phyloP scores from a whole-genome alignment of 768 basidiomycete genomes.

The Cubamyces lactineus region DNA sequence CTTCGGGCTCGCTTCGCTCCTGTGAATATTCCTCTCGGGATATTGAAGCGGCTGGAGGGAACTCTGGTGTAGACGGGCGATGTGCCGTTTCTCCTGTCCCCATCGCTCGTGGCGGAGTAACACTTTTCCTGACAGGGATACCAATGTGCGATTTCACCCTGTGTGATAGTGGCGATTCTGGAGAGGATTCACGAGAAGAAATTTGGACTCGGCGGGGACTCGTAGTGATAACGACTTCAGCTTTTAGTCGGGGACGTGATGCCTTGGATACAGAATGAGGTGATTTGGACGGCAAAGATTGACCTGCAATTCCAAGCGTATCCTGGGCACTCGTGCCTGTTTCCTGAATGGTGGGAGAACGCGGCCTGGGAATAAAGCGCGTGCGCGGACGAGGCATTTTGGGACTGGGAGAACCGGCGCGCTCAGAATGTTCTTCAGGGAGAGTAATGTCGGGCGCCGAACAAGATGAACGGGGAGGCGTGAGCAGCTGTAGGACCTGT shows the following conservation, averaged over 20 bases:
- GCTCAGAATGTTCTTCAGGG: not conserved
- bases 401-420: slow-evolving; percentile 16
- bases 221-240: slow-evolving; percentile 22
- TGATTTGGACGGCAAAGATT: not conserved
- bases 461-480: slow-evolving; percentile 26
- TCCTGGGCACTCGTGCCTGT: not conserved
- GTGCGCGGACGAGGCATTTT: slow-evolving; percentile 19
- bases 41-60: not conserved
- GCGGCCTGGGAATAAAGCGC: slow-evolving; percentile 6
- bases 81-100: not conserved
- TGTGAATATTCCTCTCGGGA: not conserved
- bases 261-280: not conserved
- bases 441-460: slow-evolving; percentile 13
- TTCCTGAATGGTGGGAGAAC: not conserved
- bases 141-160: too few relatives aligned
- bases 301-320: not conserved
- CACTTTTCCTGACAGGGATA: not conserved
- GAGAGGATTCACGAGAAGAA: not conserved
- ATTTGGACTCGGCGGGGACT: not conserved
- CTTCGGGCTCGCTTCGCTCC: not conserved
- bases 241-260: not conserved
- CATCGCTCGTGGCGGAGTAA: not conserved
- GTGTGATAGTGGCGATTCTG: not conserved
- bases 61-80: not conserved
- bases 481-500: slow-evolving; percentile 15